Conservation (phyloP, 768 basidiomycete species). For the Collybia nuda region DNA sequence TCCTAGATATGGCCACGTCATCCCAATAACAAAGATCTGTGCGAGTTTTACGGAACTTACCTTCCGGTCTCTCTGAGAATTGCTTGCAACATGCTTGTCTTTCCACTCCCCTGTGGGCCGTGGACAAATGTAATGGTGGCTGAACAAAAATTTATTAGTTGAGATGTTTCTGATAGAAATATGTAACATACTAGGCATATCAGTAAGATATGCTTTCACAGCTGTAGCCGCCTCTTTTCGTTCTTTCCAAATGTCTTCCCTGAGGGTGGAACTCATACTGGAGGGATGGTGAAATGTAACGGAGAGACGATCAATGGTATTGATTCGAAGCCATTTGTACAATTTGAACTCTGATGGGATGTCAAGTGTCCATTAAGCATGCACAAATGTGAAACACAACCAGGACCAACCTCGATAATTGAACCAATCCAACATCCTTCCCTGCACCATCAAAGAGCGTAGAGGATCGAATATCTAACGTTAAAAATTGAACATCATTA, state of each 20-base stretch:
- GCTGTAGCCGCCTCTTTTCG: conserved; percentile 72
- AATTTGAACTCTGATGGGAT: conserved; percentile 57
- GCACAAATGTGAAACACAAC: not conserved
- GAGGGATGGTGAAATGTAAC: conserved; percentile 25
- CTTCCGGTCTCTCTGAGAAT: conserved; percentile 54
- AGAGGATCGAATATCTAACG: conserved; percentile 89
- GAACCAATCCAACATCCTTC: conserved; percentile 83
- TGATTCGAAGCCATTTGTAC: conserved; percentile 72
- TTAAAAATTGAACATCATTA: not conserved
- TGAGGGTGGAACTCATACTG: conserved; percentile 16
- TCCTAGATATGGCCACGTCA: conserved; percentile 37
- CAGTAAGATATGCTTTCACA: conserved; percentile 70
- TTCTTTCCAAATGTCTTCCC: conserved; percentile 76
- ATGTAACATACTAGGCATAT: conserved; percentile 62
- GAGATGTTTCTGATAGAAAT: conserved; percentile 1
- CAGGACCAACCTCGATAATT: conserved; percentile 62
- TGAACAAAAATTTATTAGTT: conserved; percentile 23
- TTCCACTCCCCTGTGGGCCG: conserved; percentile 85
- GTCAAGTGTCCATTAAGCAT: not conserved
- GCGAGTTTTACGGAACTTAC: conserved; percentile 26
- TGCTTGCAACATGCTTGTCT: conserved; percentile 55
- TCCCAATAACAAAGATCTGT: not conserved
- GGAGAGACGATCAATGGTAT: conserved; percentile 52
- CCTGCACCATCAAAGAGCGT: conserved; percentile 78
- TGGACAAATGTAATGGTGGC: conserved; percentile 78